Base-by-base conservation (phyloP, 352 stramenopile genomes). In the Phytophthora tentaculata region DNA sequence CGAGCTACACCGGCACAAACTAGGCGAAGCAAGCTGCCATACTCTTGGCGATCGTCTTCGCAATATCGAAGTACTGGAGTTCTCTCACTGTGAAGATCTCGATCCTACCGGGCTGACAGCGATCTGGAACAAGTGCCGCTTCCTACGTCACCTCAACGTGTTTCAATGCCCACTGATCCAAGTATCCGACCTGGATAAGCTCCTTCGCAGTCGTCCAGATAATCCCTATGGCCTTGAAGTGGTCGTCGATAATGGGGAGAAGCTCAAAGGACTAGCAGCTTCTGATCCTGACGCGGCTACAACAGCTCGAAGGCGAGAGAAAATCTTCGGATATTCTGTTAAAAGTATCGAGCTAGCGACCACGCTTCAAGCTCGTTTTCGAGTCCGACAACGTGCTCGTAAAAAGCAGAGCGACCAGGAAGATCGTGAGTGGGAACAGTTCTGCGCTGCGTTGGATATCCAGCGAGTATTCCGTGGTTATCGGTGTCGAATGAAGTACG, bases 371-470 rank as follows among this genome's bases (percentile, higher is more conserved):
- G 52, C 78, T 19, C 70, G 61, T 8, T 91, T 84, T 32, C 60
- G 73, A 28, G 62, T 73, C 3, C 61, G 73, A 47, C 64, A 65
- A n/a, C 71, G 64, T 3, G 70, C 66, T 5, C 44, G 76, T 5
- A 55, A 64, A 37, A 78, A 79, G 41, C 56, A 61, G 3, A 39
- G 64, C 14, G 12, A 66, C 9, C 39, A 76, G 9, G 49, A 80
- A 24, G 43, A 69, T 3, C 64, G 64, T 7, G 72, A 83, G 3
- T 89, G 79, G 80, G 67, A 70, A 28, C 53, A 76, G 37, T 83
- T 87, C 26, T 90, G 81, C 58, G 75, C 74, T 10, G 80, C 81
- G 0, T 45, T 88, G 19, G 80, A 91, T 24, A 91, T 92, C 10
- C 83, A 94, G 45, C 80, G 83, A 9, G 58, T 88, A 0, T 69